Conservation (phyloP, 495 filamentous ascomycete genomes). For the Aspergillus conjunctus region DNA sequence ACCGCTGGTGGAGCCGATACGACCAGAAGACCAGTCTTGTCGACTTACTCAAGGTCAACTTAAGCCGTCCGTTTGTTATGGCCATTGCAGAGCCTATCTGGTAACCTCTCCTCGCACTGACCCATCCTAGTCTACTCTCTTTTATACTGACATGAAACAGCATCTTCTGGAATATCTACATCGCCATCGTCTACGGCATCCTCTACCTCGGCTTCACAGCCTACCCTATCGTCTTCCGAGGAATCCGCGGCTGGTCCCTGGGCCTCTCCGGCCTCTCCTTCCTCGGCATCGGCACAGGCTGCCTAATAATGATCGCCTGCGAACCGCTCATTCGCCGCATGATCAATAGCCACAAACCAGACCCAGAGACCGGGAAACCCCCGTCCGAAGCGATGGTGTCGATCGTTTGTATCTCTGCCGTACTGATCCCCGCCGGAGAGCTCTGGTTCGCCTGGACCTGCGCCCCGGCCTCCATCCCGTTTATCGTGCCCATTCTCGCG, state of each 20-base stretch:
- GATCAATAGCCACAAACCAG: constrained; percentile 67
- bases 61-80: constrained; percentile 77
- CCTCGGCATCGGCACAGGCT: constrained; percentile 72
- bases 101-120: constrained; percentile 34
- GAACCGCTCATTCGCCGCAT: constrained; percentile 72
- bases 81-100: constrained; percentile 82
- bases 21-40: constrained; percentile 61
- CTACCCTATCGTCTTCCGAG: constrained; percentile 74
- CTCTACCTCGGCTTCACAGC: constrained; percentile 86
- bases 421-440: constrained; percentile 69
- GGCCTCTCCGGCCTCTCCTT: constrained; percentile 74
- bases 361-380: constrained; percentile 65
- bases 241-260: constrained; percentile 70
- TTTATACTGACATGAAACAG: constrained; percentile 27
- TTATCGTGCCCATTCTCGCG: constrained; percentile 72
- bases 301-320: constrained; percentile 58
- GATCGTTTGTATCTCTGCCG: constrained; percentile 66
- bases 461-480: constrained; percentile 65
- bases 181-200: constrained; percentile 66
- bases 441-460: constrained; percentile 83
- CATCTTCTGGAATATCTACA: constrained; percentile 77
- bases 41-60: constrained; percentile 65
- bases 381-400: constrained; percentile 74
- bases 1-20: constrained; percentile 75
- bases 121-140: neutral